A percentile compares a stretch with the other conserved stretches of the same genome.
Evolutionary conservation across 2,329 filamentous ascomycete genomes (phyloP).

Genomic region (Botrytis tulipae): DNA sequence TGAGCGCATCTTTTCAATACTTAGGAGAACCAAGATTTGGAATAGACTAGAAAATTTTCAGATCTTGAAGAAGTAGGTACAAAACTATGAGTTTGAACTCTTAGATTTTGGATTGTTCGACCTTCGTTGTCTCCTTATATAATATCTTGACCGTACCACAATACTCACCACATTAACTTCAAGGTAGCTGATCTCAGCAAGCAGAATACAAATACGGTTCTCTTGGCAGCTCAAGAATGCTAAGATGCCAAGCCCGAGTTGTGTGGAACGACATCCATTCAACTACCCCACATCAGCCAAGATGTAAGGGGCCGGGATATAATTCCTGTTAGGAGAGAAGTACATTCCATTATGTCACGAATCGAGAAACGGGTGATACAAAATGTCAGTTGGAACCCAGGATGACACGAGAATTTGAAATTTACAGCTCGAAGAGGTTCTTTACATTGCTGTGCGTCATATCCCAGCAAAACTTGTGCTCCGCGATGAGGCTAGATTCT

Average conservation of each 20-base stretch:
- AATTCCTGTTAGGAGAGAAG: constrained; percentile 6
- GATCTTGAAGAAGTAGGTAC: not conserved
- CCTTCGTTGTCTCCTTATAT: not conserved
- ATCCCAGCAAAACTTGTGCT: not conserved
- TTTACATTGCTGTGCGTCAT: not conserved
- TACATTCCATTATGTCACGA: constrained; percentile 14
- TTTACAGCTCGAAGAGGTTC: not conserved
- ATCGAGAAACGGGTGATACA: not conserved
- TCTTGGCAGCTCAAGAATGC: constrained; percentile 18
- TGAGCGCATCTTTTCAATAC: constrained; percentile 4
- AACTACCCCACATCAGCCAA: constrained; percentile 16
- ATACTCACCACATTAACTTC: not conserved
- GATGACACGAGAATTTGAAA: not conserved
- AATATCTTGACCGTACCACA: not conserved
- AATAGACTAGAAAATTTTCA: not conserved
- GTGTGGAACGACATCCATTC: not conserved
- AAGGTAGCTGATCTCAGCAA: constrained; percentile 15
- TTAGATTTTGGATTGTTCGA: not conserved
- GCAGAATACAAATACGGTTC: not conserved
- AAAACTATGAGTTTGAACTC: not conserved
- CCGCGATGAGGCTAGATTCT: constrained; percentile 3
- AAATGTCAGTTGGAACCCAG: not conserved
- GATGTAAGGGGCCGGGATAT: constrained; percentile 5
- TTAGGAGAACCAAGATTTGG: not conserved
- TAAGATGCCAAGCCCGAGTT: constrained; percentile 17